These are phyloP conservation scores for Boletus edulis DNA, from an alignment of 768 basidiomycete genomes.

Conservation along the genomic window DNA sequence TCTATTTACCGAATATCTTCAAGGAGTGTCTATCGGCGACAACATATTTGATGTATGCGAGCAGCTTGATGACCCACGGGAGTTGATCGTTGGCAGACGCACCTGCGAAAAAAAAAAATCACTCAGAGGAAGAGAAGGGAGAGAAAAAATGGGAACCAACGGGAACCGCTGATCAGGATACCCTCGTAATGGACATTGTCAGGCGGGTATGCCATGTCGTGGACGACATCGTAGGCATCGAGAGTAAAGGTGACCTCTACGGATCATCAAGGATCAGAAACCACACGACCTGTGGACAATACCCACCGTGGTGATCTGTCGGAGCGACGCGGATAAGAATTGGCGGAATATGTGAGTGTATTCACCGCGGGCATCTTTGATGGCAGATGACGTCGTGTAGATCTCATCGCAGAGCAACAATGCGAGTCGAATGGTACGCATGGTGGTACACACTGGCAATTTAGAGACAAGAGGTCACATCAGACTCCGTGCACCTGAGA, in stretches of 20 bases:
- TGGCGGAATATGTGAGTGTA: conserved; percentile 51
- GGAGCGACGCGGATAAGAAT: conserved; percentile 40
- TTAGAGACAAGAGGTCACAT: no score
- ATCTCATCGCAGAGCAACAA: not conserved
- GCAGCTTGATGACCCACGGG: conserved; percentile 73
- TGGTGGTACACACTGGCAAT: not conserved
- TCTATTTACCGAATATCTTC: conserved; percentile 38
- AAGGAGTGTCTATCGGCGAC: conserved; percentile 18
- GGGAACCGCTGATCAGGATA: conserved; percentile 79
- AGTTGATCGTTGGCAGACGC: conserved; percentile 70
- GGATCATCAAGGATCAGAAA: not conserved
- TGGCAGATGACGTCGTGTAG: not conserved
- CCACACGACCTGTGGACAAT: not conserved
- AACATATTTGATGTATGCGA: conserved; percentile 53
- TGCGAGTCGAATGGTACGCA: not conserved
- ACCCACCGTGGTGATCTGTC: conserved; percentile 10
- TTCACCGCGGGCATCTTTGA: conserved; percentile 49
- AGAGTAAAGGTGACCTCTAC: conserved; percentile 43
- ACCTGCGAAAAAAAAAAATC: conserved; percentile 42
- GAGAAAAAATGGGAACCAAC: conserved; percentile 41
- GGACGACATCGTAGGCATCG: conserved; percentile 70
- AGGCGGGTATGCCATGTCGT: conserved; percentile 59
- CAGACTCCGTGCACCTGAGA: no score
- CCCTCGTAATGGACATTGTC: conserved; percentile 55
- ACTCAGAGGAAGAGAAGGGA: no score